Percentiles rank a stretch among this genome's conserved stretches.
Conservation (phyloP, 2,329 filamentous ascomycete genomes). For the Diaporthe amygdali region DNA sequence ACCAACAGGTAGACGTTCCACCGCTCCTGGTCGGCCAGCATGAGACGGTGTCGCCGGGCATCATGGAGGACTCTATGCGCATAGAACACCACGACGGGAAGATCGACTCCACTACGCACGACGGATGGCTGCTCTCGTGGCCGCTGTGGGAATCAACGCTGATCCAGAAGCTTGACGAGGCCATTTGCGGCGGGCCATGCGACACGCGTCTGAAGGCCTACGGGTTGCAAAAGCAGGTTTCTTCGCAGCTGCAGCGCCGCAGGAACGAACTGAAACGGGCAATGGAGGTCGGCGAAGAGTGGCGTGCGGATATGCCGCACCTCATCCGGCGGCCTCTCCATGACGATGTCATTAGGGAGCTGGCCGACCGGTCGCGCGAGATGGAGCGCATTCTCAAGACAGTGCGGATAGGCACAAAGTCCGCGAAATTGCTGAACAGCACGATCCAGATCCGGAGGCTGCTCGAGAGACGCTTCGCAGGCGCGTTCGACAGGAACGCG, state of each 20-base stretch:
- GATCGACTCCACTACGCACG: neutral
- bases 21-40: neutral
- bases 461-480: neutral
- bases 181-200: neutral
- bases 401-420: neutral
- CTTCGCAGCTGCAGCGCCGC: neutral
- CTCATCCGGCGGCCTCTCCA: neutral
- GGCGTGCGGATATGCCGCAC: neutral
- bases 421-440: neutral
- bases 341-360: neutral
- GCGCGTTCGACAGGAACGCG: neutral
- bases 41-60: neutral
- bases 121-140: constrained; percentile 11
- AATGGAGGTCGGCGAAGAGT: neutral
- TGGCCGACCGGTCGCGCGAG: neutral
- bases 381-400: constrained; percentile 11
- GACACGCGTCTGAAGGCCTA: constrained; percentile 3
- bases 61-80: neutral
- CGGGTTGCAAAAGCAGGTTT: neutral
- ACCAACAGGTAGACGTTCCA: constrained; percentile 16
- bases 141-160: neutral
- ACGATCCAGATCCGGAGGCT: neutral
- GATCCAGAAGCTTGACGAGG: neutral
- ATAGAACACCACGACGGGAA: neutral
- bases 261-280: neutral